Conservation (phyloP, 306 rosid species). For the Pyrus bretschneideri region DNA sequence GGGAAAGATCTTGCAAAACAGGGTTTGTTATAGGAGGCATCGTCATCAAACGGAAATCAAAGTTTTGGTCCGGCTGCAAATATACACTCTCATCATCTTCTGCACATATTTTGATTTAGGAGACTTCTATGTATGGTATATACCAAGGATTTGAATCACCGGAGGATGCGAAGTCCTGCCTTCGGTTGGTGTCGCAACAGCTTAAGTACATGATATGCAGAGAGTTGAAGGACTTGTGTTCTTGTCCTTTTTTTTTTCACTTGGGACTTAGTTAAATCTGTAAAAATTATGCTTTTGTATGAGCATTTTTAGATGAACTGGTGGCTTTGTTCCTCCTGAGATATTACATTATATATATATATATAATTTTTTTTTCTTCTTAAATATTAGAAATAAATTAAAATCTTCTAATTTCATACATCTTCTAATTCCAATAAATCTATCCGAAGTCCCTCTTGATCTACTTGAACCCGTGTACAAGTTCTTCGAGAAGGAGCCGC, state of each 20-base stretch:
- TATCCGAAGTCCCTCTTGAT: no score
- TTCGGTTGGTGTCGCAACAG: not conserved
- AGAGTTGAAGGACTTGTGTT: not conserved
- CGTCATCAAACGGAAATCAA: conserved; percentile 12
- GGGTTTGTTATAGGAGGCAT: conserved; percentile 41
- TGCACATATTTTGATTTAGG: conserved; percentile 25
- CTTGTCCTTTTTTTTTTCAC: not conserved
- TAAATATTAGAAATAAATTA: no score
- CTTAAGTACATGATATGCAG: not conserved
- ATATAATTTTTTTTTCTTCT: no score
- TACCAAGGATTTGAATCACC: conserved; percentile 5
- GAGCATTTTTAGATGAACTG: no score
- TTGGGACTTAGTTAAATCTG: not conserved
- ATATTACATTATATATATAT: no score
- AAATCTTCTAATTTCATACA: no score
- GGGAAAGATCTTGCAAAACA: conserved; percentile 42
- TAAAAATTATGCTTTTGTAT: not conserved
- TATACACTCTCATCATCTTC: not conserved
- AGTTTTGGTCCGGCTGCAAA: conserved; percentile 14
- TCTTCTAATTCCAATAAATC: no score
- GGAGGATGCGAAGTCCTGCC: not conserved
- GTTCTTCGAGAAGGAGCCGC: no score
- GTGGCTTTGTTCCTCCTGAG: no score
- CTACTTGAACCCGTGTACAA: no score
- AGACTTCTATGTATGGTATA: not conserved